Percentiles rank a stretch among this genome's conserved stretches.
phyloP scores from a whole-genome alignment of 2,329 filamentous ascomycete species.

The Camillea tinctor region DNA sequence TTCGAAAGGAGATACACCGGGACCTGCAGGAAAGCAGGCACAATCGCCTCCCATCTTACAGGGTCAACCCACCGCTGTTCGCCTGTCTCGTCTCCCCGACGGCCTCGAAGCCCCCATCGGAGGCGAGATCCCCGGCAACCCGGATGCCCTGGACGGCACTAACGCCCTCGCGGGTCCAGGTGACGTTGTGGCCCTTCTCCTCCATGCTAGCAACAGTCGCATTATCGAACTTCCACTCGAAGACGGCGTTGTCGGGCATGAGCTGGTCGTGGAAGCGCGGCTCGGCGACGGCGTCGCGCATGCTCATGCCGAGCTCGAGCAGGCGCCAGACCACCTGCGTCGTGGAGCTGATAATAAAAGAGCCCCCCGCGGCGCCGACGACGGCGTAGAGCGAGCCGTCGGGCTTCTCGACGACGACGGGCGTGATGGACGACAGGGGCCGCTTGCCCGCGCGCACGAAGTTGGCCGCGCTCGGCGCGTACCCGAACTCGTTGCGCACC shows the following conservation, averaged over 20 bases:
- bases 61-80: constrained; percentile 64
- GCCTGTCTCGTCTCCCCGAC: constrained; percentile 73
- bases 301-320: constrained; percentile 61
- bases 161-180: constrained; percentile 60
- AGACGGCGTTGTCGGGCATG: constrained; percentile 64
- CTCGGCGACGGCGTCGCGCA: constrained; percentile 59
- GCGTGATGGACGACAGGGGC: constrained; percentile 78
- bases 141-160: constrained; percentile 72
- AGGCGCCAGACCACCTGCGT: constrained; percentile 72
- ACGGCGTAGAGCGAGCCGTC: constrained; percentile 64
- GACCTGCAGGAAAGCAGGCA: not conserved
- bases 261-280: constrained; percentile 82
- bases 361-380: constrained; percentile 77
- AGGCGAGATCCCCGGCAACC: constrained; percentile 51
- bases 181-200: constrained; percentile 67
- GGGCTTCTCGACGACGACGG: constrained; percentile 65
- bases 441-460: constrained; percentile 79
- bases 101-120: constrained; percentile 72
- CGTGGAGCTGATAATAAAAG: constrained; percentile 77
- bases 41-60: constrained; percentile 26
- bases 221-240: constrained; percentile 71
- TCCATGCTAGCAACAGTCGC: constrained; percentile 61
- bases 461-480: constrained; percentile 75
- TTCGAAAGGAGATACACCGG: too few species aligned
- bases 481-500: constrained; percentile 77